Conservation (phyloP, 495 filamentous ascomycete genomes). For the Aspergillus panamensis region DNA sequence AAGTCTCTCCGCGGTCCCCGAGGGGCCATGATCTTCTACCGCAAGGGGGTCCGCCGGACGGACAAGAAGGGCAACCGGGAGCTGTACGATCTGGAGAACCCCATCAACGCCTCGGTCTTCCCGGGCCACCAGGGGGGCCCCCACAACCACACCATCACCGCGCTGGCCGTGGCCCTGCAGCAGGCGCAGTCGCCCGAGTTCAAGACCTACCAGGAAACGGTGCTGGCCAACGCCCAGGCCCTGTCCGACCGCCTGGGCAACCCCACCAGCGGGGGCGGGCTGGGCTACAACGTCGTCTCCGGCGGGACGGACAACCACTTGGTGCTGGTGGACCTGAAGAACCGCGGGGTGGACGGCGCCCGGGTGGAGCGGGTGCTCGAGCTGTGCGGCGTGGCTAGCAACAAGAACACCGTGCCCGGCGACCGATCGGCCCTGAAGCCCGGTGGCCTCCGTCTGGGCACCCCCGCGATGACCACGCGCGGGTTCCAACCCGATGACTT, state of each 20-base stretch:
- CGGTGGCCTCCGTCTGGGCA: constrained; percentile 86
- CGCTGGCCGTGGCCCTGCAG: constrained; percentile 86
- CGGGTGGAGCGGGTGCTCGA: constrained; percentile 93
- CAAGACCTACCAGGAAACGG: constrained; percentile 79
- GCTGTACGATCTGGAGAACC: constrained; percentile 86
- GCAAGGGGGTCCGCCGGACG: constrained; percentile 79
- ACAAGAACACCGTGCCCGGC: constrained; percentile 98
- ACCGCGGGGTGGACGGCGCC: constrained; percentile 82
- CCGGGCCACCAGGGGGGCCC: constrained; percentile 98
- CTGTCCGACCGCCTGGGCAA: constrained; percentile 70
- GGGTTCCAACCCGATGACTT: constrained; percentile 89
- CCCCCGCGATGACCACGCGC: constrained; percentile 95
- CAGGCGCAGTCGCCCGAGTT: constrained; percentile 91
- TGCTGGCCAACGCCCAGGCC: constrained; percentile 84
- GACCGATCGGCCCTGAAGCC: constrained; percentile 91
- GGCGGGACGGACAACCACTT: constrained; percentile 98
- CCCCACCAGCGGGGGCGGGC: constrained; percentile 65
- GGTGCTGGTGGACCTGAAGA: constrained; percentile 92
- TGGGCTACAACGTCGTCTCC: constrained; percentile 87
- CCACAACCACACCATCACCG: constrained; percentile 98
- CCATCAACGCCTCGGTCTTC: constrained; percentile 96
- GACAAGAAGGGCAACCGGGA: constrained; percentile 84
- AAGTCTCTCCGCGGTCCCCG: constrained; percentile 93
- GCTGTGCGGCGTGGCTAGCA: constrained; percentile 89
- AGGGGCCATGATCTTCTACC: constrained; percentile 97